Percentiles rank a stretch among this genome's conserved stretches.
Conservation (phyloP, 352 stramenopile species). For the Globisporangium yorkense region DNA sequence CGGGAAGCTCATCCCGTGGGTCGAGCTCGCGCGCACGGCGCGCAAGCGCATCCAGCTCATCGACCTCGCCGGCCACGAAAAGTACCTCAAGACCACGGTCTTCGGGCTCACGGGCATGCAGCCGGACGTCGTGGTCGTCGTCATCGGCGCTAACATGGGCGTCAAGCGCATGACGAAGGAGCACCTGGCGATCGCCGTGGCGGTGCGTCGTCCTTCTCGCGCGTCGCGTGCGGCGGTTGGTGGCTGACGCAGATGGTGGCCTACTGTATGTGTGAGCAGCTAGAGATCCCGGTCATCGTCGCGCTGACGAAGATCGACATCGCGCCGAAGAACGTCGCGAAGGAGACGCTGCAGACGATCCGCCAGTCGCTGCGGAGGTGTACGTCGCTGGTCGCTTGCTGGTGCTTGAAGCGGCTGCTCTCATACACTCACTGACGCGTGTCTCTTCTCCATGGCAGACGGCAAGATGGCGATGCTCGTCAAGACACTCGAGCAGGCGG, state of each 20-base stretch:
- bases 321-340: slow-evolving; percentile 88
- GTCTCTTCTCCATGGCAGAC: slow-evolving; percentile 23
- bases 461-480: slow-evolving; percentile 93
- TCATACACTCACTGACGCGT: not conserved
- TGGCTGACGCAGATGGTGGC: not conserved
- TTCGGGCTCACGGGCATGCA: slow-evolving; percentile 97
- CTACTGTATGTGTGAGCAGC: slow-evolving; percentile 18
- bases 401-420: not conserved
- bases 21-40: slow-evolving; percentile 67
- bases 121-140: slow-evolving; percentile 93
- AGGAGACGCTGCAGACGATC: slow-evolving; percentile 88
- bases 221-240: not conserved
- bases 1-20: slow-evolving; percentile 74
- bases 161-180: slow-evolving; percentile 94
- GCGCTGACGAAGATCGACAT: slow-evolving; percentile 95
- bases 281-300: slow-evolving; percentile 92
- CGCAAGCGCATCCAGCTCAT: slow-evolving; percentile 87
- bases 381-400: slow-evolving; percentile 13
- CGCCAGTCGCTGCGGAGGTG: slow-evolving; percentile 82
- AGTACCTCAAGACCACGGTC: slow-evolving; percentile 99
- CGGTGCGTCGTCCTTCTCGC: slow-evolving; percentile 26
- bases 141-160: slow-evolving; percentile 93
- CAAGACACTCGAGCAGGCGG: slow-evolving; percentile 81
- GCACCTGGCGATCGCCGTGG: slow-evolving; percentile 90
- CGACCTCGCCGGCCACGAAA: slow-evolving; percentile 92